phyloP scores from a whole-genome alignment of 2,329 filamentous ascomycete genomes.

The Talaromyces funiculosus region DNA sequence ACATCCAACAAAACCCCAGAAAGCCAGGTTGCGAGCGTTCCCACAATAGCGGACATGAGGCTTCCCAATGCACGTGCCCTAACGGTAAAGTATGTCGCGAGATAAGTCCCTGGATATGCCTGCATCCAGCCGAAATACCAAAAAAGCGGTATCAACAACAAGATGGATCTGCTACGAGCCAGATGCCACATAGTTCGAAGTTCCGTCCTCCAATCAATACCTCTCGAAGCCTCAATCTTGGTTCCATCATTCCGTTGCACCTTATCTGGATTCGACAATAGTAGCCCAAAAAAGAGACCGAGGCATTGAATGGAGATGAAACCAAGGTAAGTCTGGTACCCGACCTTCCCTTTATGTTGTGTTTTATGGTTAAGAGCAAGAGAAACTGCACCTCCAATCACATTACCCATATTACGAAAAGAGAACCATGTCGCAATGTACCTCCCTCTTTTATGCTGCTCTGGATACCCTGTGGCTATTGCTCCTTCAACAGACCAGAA shows the following conservation, averaged over 20 bases:
- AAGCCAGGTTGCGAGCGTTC: conserved; percentile 34
- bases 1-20: conserved; percentile 33
- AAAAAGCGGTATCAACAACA: conserved; percentile 46
- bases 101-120: conserved; percentile 50
- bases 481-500: conserved; percentile 51
- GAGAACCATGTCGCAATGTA: conserved; percentile 39
- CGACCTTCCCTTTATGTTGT: conserved; percentile 42
- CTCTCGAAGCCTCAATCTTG: conserved; percentile 20
- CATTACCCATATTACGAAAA: conserved; percentile 48
- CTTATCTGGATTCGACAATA: conserved; percentile 44
- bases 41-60: conserved; percentile 41
- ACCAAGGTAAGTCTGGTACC: conserved; percentile 38
- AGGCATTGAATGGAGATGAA: conserved; percentile 39
- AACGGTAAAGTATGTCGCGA: conserved; percentile 50
- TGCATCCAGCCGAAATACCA: conserved; percentile 44
- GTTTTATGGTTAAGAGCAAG: conserved; percentile 45
- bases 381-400: conserved; percentile 49
- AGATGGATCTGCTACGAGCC: conserved; percentile 42
- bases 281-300: conserved; percentile 42
- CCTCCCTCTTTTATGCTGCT: conserved; percentile 40
- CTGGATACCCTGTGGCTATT: conserved; percentile 45
- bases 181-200: conserved; percentile 35
- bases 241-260: conserved; percentile 40
- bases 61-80: conserved; percentile 44
- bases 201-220: conserved; percentile 30